Evolutionary conservation across 148 eudicot species (phyloP), one percentile per base, ranked within the genome.

Genomic region (Fagopyrum esculentum): DNA sequence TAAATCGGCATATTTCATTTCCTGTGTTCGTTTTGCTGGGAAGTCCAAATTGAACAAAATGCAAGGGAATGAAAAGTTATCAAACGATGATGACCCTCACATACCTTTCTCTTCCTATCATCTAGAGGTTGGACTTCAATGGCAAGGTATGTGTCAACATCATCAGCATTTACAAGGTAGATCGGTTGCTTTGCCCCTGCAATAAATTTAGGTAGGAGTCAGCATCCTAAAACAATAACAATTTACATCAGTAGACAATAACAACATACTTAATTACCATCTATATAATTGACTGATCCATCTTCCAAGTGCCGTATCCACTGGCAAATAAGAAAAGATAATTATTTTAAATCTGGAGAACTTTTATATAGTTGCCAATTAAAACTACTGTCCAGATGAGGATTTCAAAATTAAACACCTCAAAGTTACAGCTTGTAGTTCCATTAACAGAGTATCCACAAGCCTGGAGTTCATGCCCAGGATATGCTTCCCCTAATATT

Each of bases 301-400:
- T 93, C 98, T 83, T 93, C 95, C 86, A 91, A 64, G 85, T 91
- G 93, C 44, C 98, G 95, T 57, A 93, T 88, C 98, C 98, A 93
- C 98, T 89, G 78, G 75, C 74, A 69, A 76, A 48, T 77, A 59
- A 81, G 74, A 61, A 74, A 74, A 60, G 40, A 64, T 6, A 8
- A 80, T 74, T 48, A 52, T 48, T 79, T 76, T 61, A 59, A 17
- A 77, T 75, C 30, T 45, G 71, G 64, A 22, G 52, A 17, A 77
- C 22, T 49, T 78, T 61, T 6, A 50, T 45, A 52, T 64, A 73
- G 56, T 26, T 71, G 40, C 55, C 11, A 71, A 10, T 29, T 29
- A 17, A 45, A 49, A 71, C 74, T 46, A 40, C 55, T 71, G 49
- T 74, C n/a, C 49, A 43, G 12, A 71, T 4, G 12, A 26, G 64